Percentiles rank a stretch among this genome's conserved stretches.
Evolutionary conservation across 148 eudicot genomes (phyloP).

Genomic region (Polygonum maritimum): DNA sequence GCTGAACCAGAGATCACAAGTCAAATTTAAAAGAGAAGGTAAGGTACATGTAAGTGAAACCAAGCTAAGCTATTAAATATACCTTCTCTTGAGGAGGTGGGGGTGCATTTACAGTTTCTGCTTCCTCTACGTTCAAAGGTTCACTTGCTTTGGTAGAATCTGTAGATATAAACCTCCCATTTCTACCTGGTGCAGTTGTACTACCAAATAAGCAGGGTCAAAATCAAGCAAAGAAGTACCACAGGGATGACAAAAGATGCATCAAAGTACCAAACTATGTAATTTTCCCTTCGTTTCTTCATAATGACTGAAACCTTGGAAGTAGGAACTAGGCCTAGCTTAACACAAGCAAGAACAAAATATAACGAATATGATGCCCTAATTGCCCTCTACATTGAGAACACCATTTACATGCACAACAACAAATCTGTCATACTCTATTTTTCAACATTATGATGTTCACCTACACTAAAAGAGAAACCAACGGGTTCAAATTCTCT

Average conservation of each 20-base stretch:
- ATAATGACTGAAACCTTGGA: neutral
- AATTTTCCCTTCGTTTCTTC: neutral
- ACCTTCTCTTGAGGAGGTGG: constrained; percentile 12
- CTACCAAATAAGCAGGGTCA: constrained; percentile 19
- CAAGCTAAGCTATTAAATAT: neutral
- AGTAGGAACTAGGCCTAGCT: neutral
- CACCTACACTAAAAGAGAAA: neutral
- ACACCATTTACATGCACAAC: neutral
- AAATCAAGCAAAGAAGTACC: neutral
- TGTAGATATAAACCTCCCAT: constrained; percentile 41
- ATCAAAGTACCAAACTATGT: neutral
- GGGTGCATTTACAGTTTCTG: constrained; percentile 40
- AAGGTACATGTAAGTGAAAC: neutral
- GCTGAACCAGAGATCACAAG: constrained; percentile 25
- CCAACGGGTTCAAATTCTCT: neutral
- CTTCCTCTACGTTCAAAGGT: constrained; percentile 55
- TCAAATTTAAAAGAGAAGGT: neutral
- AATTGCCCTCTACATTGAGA: neutral
- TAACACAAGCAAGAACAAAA: neutral
- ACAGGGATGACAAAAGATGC: neutral
- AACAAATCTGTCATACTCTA: neutral
- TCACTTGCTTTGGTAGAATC: constrained; percentile 33
- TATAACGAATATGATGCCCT: neutral
- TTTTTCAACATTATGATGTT: neutral
- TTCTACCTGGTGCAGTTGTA: constrained; percentile 25